Percentiles rank a stretch among this genome's conserved stretches.
phyloP scores from a whole-genome alignment of 2,329 filamentous ascomycete species.

The Bipolaris zeicola region DNA sequence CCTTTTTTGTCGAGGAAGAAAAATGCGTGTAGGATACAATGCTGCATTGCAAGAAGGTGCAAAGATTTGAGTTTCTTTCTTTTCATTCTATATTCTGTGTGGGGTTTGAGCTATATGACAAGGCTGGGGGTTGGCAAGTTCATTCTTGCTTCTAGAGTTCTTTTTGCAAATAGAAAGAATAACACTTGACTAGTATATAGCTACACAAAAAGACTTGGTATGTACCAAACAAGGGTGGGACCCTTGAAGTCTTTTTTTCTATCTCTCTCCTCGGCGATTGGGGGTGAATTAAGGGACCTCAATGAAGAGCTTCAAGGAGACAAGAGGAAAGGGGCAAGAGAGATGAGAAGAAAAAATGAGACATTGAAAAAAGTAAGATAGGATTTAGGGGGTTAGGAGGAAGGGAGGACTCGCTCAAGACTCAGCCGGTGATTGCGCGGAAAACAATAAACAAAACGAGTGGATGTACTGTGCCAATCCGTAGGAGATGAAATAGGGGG shows the following conservation, averaged over 20 bases:
- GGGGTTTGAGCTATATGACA: too few relatives aligned
- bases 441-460: slow-evolving; percentile 9
- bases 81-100: too few relatives aligned
- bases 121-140: too few relatives aligned
- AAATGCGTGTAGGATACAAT: too few relatives aligned
- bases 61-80: too few relatives aligned
- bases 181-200: neutral
- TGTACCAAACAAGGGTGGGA: neutral
- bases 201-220: neutral
- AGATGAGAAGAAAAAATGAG: slow-evolving; percentile 2
- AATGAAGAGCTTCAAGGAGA: neutral
- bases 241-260: neutral
- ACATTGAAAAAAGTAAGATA: slow-evolving; percentile 4
- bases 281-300: neutral
- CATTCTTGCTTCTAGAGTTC: too few relatives aligned
- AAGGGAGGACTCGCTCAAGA: neutral
- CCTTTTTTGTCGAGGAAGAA: too few relatives aligned
- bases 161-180: neutral
- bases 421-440: too few relatives aligned
- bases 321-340: neutral
- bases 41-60: too few relatives aligned
- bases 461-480: slow-evolving; percentile 14
- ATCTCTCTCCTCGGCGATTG: neutral
- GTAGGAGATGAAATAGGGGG: neutral
- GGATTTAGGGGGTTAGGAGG: neutral